These are phyloP conservation scores for Paramarasmius palmivorus DNA, from an alignment of 1,284 basidiomycete genomes.

Conservation along the genomic window DNA sequence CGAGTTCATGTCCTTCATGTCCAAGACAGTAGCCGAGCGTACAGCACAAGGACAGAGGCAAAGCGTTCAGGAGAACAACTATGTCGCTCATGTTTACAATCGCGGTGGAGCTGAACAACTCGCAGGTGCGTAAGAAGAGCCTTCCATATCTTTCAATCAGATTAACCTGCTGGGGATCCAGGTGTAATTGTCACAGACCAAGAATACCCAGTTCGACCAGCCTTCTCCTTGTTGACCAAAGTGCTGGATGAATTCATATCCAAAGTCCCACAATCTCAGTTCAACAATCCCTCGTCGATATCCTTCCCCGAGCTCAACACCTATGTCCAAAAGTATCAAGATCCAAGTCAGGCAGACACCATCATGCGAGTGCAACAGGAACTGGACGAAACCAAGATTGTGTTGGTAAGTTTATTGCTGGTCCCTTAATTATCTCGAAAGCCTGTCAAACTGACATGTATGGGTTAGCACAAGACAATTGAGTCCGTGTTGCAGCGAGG, in stretches of 20 bases:
- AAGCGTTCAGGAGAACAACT: slow-evolving; percentile 93
- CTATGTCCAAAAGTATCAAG: slow-evolving; percentile 94
- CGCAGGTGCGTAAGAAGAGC: slow-evolving; percentile 55
- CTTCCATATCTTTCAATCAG: not conserved
- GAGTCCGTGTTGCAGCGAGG: slow-evolving; percentile 96
- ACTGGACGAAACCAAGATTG: slow-evolving; percentile 98
- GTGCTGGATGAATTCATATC: slow-evolving; percentile 90
- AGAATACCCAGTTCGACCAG: slow-evolving; percentile 96
- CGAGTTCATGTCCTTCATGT: slow-evolving; percentile 92
- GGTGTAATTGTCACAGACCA: slow-evolving; percentile 94
- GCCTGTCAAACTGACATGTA: not conserved
- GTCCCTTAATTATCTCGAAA: not conserved
- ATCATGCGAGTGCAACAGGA: slow-evolving; percentile 99
- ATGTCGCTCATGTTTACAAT: slow-evolving; percentile 93
- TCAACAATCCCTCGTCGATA: slow-evolving; percentile 61
- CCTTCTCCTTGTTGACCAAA: slow-evolving; percentile 95
- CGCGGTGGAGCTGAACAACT: slow-evolving; percentile 78
- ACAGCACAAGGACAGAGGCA: slow-evolving; percentile 87
- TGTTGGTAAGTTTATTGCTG: slow-evolving; percentile 63
- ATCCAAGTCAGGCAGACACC: slow-evolving; percentile 96
- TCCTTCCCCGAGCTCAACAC: slow-evolving; percentile 73
- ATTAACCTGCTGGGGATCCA: slow-evolving; percentile 27
- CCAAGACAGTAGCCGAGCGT: slow-evolving; percentile 90
- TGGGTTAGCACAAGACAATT: slow-evolving; percentile 93
- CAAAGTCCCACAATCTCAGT: slow-evolving; percentile 74